Evolutionary conservation across 2,329 filamentous ascomycete species (phyloP), one percentile per base, ranked within the genome.

Genomic region (Aureobasidium pullulans): DNA sequence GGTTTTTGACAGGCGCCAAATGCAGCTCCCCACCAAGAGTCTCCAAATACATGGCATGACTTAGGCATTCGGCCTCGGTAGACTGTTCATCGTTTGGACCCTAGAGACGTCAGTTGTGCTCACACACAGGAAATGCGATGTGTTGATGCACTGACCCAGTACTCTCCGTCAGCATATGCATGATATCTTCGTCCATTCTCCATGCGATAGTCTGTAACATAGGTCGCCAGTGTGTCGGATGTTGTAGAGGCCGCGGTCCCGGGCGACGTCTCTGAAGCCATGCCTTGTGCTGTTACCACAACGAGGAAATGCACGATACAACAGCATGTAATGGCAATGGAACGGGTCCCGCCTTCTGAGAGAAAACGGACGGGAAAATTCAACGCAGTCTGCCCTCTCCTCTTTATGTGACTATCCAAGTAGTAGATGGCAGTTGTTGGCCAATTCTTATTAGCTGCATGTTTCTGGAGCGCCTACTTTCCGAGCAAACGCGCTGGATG

Each of bases 21-120:
- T 66, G 69, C 36, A 71, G 64, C 34, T 62, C 60, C 43, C 67
- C 67, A 50, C 66, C 60, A 2, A 71, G 65, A 0, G 71, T 70
- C 62, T 75, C 62, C 42, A 69, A 62, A 65, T 71, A 73, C 62
- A 78, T 67, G 65, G 75, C 70, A 61, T 75, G 73, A 9, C 75
- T 74, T 52, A 79, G 72, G 63, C 77, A 76, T 57, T 76, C 70
- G 28, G 74, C 69, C 64, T 79, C 71, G 57, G 74, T 71, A 37
- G 74, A 73, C 9, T 65, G 64, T 60, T 77, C 74, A 60, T 77
- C 75, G 61, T 77, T 77, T 4, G 75, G 75, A 5, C 73, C 73
- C 61, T 59, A 43, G 28, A 36, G 28, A 49, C n/a, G 23, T 57
- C 11, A 57, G 36, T 43, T 40, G 13, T 9, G 13, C 3, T 36